phyloP scores from a whole-genome alignment of 1,284 basidiomycete species.

The Coriolopsis trogii region DNA sequence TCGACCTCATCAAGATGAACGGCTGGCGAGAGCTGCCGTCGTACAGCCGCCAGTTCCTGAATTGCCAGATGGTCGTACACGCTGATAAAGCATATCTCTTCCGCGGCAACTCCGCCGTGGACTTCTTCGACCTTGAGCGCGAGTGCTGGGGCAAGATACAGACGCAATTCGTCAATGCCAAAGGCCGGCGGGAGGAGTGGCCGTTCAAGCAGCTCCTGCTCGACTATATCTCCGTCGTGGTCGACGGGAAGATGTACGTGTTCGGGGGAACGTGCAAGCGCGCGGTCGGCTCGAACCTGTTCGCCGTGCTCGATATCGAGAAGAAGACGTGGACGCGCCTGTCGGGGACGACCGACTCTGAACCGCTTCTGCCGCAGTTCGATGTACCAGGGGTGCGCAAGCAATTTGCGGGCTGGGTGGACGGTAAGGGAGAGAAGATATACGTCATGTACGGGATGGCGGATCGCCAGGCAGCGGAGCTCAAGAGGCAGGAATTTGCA shows the following conservation, averaged over 20 bases:
- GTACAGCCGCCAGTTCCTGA: slow-evolving; percentile 27
- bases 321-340: slow-evolving; percentile 26
- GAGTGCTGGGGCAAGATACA: slow-evolving; percentile 34
- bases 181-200: slow-evolving; percentile 28
- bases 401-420: slow-evolving; percentile 37
- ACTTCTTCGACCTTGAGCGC: slow-evolving; percentile 38
- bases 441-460: slow-evolving; percentile 42
- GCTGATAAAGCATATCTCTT: slow-evolving; percentile 39
- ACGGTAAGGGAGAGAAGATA: slow-evolving; percentile 30
- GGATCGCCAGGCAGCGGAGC: slow-evolving; percentile 33
- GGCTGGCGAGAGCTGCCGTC: slow-evolving; percentile 36
- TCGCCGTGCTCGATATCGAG: slow-evolving; percentile 30
- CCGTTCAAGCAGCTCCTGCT: slow-evolving; percentile 25
- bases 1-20: slow-evolving; percentile 35
- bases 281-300: slow-evolving; percentile 28
- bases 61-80: slow-evolving; percentile 34
- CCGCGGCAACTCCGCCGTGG: slow-evolving; percentile 29
- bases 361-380: slow-evolving; percentile 12
- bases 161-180: slow-evolving; percentile 30
- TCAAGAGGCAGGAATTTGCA: slow-evolving; percentile 30
- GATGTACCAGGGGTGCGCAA: slow-evolving; percentile 35
- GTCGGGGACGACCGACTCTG: slow-evolving; percentile 14
- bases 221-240: slow-evolving; percentile 35
- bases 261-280: slow-evolving; percentile 28
- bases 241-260: slow-evolving; percentile 30